These are phyloP conservation scores for Botrytis deweyae DNA, from an alignment of 2,329 filamentous ascomycete genomes.

Conservation along the genomic window DNA sequence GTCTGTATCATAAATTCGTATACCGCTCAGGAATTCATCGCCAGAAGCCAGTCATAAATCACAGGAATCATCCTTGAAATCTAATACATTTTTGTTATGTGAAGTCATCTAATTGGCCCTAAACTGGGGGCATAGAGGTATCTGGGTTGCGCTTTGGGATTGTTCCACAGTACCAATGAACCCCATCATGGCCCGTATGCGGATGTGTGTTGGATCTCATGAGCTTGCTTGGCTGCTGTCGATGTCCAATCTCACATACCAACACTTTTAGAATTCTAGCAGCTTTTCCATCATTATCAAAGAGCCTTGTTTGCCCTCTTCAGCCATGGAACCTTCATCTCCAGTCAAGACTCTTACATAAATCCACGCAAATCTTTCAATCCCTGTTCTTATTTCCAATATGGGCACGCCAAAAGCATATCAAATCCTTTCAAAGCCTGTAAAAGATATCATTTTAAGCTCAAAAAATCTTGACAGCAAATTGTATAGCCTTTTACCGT, in stretches of 20 bases:
- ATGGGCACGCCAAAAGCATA: background rate
- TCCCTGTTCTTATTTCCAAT: background rate
- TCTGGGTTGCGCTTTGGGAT: background rate
- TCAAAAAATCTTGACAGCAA: accelerated
- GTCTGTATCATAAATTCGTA: background rate
- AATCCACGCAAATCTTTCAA: background rate
- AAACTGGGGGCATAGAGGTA: background rate
- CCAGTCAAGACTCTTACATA: background rate
- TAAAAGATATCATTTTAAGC: background rate
- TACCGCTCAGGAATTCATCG: background rate
- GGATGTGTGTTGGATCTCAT: background rate
- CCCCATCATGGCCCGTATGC: background rate
- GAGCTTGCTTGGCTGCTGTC: background rate
- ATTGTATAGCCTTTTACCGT: background rate
- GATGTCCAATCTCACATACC: background rate
- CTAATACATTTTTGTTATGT: background rate
- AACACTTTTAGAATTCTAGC: background rate
- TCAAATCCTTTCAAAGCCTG: background rate
- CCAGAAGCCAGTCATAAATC: background rate
- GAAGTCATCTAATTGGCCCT: background rate
- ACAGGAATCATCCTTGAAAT: background rate
- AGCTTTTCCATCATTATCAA: background rate
- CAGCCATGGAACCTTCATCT: background rate
- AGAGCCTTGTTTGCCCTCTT: background rate
- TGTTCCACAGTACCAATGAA: background rate